Evolutionary conservation across 768 basidiomycete genomes (phyloP), one percentile per base, ranked within the genome.

Genomic region (Amanita phalloides): DNA sequence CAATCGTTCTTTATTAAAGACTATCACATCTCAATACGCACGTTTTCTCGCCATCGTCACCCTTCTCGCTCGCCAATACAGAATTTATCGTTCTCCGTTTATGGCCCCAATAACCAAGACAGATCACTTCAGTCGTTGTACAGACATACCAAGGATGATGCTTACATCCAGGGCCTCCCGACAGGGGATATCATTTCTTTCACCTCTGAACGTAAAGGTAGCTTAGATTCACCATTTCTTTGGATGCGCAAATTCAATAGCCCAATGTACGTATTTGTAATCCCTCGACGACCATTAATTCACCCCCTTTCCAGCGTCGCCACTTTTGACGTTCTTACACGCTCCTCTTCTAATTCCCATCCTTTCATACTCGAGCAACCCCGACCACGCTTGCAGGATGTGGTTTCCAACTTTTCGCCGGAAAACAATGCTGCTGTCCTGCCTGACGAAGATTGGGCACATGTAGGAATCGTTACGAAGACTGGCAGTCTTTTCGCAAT

Each of bases 81-180:
- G 59, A 88, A 88, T 49, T 76, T 98, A 13, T 82, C 84, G 0
- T 96, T 93, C 66, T 95, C 94, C 0, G 80, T 84, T 0, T 97
- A 97, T 64, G 90, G 92, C 0, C 92, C 95, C 4, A 94, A 94
- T 64, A 91, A 86, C 61, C 82, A 86, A 65, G 90, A 94, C 62
- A 79, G 77, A 56, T 68, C 76, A 6, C 60, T 83, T 10, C 93
- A 95, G 61, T 68, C 79, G 4, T 64, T 78, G 8, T 97, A 95
- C 70, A 75, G 74, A 6, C 81, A 76, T 35, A 86, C 89, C 1
- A 80, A 82, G 36, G 92, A 96, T 64, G 77, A 84, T 54, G 68
- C 73, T 25, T 95, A 95, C 65, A 77, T 92, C 41, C 90, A 93
- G 59, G 77, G 86, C 25, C 71, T 88, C 2, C 82, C 89, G 7